phyloP scores from a whole-genome alignment of 2,329 filamentous ascomycete species.

The Pseudogymnoascus sp. region DNA sequence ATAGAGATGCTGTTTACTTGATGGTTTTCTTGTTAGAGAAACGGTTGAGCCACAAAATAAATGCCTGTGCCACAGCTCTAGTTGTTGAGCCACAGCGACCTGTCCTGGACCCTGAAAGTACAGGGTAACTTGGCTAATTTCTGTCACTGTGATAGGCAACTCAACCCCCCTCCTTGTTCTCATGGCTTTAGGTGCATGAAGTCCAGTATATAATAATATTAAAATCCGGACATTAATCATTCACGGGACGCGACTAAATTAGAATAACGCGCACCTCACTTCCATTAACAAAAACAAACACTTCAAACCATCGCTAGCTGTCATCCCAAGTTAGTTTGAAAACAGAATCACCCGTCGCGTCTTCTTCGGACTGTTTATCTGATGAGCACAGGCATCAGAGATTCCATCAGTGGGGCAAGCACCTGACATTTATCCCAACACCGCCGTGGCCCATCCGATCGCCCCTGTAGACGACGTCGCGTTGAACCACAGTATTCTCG shows the following conservation, averaged over 20 bases:
- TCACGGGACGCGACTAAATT: background rate
- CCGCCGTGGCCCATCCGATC: background rate
- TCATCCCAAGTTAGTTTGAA: background rate
- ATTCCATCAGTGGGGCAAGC: slow-evolving; percentile 4
- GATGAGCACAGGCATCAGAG: slow-evolving; percentile 6
- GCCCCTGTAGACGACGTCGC: background rate
- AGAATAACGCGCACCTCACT: background rate
- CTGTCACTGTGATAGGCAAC: slow-evolving; percentile 4
- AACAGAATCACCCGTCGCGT: background rate
- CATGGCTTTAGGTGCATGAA: background rate
- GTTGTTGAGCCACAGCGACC: background rate
- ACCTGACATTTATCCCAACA: slow-evolving; percentile 6
- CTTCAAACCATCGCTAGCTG: background rate
- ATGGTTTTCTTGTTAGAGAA: background rate
- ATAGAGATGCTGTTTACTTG: background rate
- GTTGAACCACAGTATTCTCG: background rate
- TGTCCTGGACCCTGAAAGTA: background rate
- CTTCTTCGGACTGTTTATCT: background rate
- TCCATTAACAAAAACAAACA: background rate
- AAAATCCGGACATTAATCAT: background rate
- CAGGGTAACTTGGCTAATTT: background rate
- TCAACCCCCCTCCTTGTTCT: background rate
- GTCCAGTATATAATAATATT: background rate
- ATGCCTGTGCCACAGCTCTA: background rate
- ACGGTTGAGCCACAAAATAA: background rate